phyloP scores from a whole-genome alignment of 768 basidiomycete genomes.

The Phaeotremella fagi region DNA sequence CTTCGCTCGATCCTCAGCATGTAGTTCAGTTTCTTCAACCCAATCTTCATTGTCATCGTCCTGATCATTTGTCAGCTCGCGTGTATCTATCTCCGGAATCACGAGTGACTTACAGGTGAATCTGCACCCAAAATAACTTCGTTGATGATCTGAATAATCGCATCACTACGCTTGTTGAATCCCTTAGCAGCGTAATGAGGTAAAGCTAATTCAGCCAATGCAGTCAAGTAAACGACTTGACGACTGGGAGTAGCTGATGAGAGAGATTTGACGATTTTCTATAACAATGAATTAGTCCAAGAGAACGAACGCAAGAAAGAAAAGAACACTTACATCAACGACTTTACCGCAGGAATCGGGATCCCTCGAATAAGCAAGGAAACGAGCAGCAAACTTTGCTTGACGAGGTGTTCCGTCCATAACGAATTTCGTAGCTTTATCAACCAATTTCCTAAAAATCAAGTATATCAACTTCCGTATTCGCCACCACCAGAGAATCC shows the following conservation, averaged over 20 bases:
- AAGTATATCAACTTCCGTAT: not conserved
- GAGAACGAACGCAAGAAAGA: not conserved
- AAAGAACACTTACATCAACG: constrained; percentile 57
- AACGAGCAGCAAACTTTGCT: constrained; percentile 80
- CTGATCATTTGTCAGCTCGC: constrained; percentile 18
- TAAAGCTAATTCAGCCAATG: constrained; percentile 70
- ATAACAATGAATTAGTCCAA: not conserved
- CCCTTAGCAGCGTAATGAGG: constrained; percentile 63
- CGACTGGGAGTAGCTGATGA: not conserved
- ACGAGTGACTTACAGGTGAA: too few species aligned
- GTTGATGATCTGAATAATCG: constrained; percentile 63
- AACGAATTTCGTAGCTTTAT: constrained; percentile 61
- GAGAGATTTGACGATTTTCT: not conserved
- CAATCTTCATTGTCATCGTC: constrained; percentile 57
- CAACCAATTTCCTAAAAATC: constrained; percentile 58
- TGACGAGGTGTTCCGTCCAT: constrained; percentile 60
- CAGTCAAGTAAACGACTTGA: constrained; percentile 53
- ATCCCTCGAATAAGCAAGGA: constrained; percentile 60
- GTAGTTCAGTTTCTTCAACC: constrained; percentile 64
- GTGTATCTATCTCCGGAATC: too few species aligned
- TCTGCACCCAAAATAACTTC: constrained; percentile 1
- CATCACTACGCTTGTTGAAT: constrained; percentile 74
- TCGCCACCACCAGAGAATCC: not conserved
- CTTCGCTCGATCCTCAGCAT: constrained; percentile 62
- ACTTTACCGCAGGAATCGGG: constrained; percentile 56